These are phyloP conservation scores for Spathaspora arborariae DNA, from an alignment of 805 yeast genomes.

Conservation along the genomic window DNA sequence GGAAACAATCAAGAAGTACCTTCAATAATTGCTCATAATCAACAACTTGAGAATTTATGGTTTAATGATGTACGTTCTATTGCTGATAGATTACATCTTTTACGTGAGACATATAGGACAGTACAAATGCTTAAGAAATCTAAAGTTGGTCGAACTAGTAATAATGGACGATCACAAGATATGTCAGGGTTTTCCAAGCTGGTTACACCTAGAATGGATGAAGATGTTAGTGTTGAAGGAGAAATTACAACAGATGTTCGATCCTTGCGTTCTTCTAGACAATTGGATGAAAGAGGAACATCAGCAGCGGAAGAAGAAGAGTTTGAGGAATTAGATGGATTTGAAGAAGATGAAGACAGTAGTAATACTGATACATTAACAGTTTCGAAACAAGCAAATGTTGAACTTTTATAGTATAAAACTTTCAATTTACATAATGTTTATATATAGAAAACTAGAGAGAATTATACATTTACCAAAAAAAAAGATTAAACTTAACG, in stretches of 20 bases:
- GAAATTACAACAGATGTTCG: neutral
- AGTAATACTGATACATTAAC: constrained; percentile 11
- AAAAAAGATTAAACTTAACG: neutral
- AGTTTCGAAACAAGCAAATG: too few species aligned
- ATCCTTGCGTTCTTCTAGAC: constrained; percentile 4
- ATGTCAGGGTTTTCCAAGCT: neutral
- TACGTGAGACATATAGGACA: constrained; percentile 25
- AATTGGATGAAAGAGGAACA: constrained; percentile 6
- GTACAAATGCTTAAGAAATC: constrained; percentile 20
- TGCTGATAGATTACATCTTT: constrained; percentile 22
- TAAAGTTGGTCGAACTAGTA: constrained; percentile 4
- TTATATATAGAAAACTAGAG: neutral
- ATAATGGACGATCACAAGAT: neutral
- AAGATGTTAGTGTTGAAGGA: constrained; percentile 6
- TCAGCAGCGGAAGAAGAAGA: constrained; percentile 6
- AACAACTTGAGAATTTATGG: constrained; percentile 21
- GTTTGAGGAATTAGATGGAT: neutral
- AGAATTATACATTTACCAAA: neutral
- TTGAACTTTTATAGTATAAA: neutral
- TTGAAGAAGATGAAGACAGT: constrained; percentile 14
- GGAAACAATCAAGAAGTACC: neutral
- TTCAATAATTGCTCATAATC: constrained; percentile 3
- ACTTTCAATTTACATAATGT: neutral
- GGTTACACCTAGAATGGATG: constrained; percentile 11
- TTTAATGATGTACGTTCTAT: constrained; percentile 18